phyloP scores from a whole-genome alignment of 768 basidiomycete genomes.

The Podaxis sp. region DNA sequence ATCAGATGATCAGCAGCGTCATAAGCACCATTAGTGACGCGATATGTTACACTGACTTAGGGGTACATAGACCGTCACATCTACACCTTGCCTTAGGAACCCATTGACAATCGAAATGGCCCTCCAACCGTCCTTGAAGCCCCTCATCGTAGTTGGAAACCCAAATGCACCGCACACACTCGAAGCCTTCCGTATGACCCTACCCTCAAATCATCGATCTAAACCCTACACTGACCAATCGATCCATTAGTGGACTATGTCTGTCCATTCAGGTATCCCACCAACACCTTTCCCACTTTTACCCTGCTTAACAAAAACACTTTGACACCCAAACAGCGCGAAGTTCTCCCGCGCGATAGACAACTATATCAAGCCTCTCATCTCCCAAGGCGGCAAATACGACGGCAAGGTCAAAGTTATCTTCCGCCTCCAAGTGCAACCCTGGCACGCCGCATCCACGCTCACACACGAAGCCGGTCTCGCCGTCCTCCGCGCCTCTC shows the following conservation, averaged over 20 bases:
- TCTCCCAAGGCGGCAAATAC: slow-evolving; percentile 60
- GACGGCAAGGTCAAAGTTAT: slow-evolving; percentile 73
- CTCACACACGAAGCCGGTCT: slow-evolving; percentile 80
- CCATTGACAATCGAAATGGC: slow-evolving; percentile 50
- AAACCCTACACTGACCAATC: background rate
- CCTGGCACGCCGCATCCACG: slow-evolving; percentile 78
- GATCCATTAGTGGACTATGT: slow-evolving; percentile 71
- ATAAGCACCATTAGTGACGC: background rate
- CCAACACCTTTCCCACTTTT: background rate
- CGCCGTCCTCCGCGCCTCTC: slow-evolving; percentile 70
- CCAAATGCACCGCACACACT: slow-evolving; percentile 69
- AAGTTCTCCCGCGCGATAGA: slow-evolving; percentile 64
- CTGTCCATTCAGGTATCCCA: slow-evolving; percentile 72
- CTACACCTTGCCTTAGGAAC: background rate
- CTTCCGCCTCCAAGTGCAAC: slow-evolving; percentile 70
- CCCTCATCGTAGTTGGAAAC: slow-evolving; percentile 61
- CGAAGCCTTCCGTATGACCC: slow-evolving; percentile 67
- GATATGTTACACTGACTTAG: background rate
- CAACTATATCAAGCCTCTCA: slow-evolving; percentile 53
- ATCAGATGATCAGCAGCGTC: background rate
- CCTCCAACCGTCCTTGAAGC: slow-evolving; percentile 69
- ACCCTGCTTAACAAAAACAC: background rate
- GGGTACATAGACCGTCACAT: background rate
- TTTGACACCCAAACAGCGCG: slow-evolving; percentile 36
- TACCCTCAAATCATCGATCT: background rate